Base-by-base conservation (phyloP, 306 rosid species). In the Alnus glutinosa region DNA sequence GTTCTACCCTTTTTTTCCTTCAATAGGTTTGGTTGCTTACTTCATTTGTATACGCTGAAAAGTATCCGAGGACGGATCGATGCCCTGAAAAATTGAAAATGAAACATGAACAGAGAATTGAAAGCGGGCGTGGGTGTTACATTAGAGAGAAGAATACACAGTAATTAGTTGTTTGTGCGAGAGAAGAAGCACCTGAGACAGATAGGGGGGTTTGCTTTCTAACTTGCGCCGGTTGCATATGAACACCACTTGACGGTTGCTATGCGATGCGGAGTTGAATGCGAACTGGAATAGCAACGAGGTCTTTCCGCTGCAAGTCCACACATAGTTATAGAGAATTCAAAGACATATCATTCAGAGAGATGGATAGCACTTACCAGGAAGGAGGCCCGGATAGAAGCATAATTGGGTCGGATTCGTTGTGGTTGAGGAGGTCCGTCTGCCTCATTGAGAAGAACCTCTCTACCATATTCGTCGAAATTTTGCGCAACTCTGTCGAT, bases 371-470 rank as follows among this genome's bases (percentile, higher is more conserved):
- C 16, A 58, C 13, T 71, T 70, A 93, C 94, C 87, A 87, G 75
- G 97, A 89, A 88, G 97, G 92, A 81, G 97, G 97, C 28, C 98
- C 98, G 1, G 97, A 92, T 37, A 94, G 88, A 78, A 94, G 95
- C 79, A 49, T 58, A 0, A 90, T 58, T 73, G 73, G 75, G 58
- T 81, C 83, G 55, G 79, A 69, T 5, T 79, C 72, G 47, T 32
- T 72, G 62, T 81, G 39, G 67, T 78, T 58, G 67, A 75, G 54
- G 11, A 49, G 61, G 63, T 62, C 71, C 16, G 18, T 37, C 80
- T 78, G 80, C 80, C 71, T 76, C 3, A 18, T 87, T 28, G 80
- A 85, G 87, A 94, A 94, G 82, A 90, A 92, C n/a, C 82, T 84
- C 71, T 81, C 97, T 48, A 79, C 88, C 95, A 84, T 87, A 2